These are phyloP conservation scores for Pseudogymnoascus sp. DNA, from an alignment of 2,329 filamentous ascomycete species.

Conservation along the genomic window DNA sequence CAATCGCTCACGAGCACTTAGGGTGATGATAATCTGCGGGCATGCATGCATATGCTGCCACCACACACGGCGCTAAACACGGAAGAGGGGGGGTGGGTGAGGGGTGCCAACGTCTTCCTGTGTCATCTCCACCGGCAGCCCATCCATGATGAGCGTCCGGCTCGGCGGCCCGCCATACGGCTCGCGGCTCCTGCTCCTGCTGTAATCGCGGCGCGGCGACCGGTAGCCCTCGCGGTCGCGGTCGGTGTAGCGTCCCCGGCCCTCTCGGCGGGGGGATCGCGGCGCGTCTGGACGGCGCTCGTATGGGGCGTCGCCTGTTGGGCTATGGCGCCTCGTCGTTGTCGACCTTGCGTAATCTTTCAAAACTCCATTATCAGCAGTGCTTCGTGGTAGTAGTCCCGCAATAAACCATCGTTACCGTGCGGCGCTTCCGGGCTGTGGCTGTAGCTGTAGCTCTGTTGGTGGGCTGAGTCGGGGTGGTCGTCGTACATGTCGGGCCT, in stretches of 20 bases:
- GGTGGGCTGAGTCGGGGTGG: constrained; percentile 19
- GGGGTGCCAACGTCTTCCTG: constrained; percentile 43
- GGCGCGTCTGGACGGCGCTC: constrained; percentile 32
- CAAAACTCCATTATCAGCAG: constrained; percentile 27
- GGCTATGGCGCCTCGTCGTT: constrained; percentile 23
- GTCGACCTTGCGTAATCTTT: constrained; percentile 25
- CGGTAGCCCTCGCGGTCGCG: constrained; percentile 27
- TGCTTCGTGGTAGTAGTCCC: constrained; percentile 20
- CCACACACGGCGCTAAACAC: neutral
- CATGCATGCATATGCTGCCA: neutral
- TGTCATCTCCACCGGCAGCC: constrained; percentile 40
- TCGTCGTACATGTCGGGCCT: constrained; percentile 38
- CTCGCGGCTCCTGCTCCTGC: constrained; percentile 22
- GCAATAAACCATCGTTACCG: constrained; percentile 28
- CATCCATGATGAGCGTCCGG: constrained; percentile 47
- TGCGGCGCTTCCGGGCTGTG: constrained; percentile 26
- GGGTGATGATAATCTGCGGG: constrained; percentile 20
- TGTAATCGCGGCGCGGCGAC: constrained; percentile 18
- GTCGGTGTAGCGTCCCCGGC: constrained; percentile 26
- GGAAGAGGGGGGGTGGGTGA: constrained; percentile 23
- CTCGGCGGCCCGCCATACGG: constrained; percentile 31
- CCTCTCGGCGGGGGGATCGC: constrained; percentile 27
- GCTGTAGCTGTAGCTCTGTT: constrained; percentile 15
- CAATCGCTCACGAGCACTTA: constrained; percentile 27
- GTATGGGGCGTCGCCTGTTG: constrained; percentile 25